These are phyloP conservation scores for Circinella minor DNA, from an alignment of 371 early-diverging fungal species.

Conservation along the genomic window DNA sequence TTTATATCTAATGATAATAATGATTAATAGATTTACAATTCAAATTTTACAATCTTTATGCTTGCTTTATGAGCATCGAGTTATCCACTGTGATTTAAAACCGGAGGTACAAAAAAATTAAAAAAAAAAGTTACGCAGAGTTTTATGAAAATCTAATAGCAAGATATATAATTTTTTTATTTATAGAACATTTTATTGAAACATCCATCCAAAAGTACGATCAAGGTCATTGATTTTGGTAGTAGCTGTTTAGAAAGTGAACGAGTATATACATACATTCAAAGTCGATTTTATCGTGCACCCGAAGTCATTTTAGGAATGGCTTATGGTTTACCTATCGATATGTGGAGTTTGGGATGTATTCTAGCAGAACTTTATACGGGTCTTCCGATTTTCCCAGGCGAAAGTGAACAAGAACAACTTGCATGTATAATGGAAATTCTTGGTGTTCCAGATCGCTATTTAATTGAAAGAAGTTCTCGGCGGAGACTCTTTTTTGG, in stretches of 20 bases:
- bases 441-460: constrained; percentile 75
- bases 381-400: constrained; percentile 94
- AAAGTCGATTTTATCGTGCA: constrained; percentile 94
- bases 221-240: constrained; percentile 96
- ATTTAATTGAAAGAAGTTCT: constrained; percentile 76
- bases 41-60: constrained; percentile 89
- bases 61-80: constrained; percentile 73
- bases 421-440: constrained; percentile 93
- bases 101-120: constrained; percentile 76
- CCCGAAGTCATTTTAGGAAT: constrained; percentile 93
- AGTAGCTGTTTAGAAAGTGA: constrained; percentile 80
- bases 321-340: constrained; percentile 86
- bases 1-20: background rate
- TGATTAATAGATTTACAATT: constrained; percentile 65
- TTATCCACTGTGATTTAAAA: constrained; percentile 99
- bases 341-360: constrained; percentile 99
- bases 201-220: constrained; percentile 54
- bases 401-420: constrained; percentile 96
- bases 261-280: constrained; percentile 91
- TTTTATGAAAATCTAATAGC: background rate
- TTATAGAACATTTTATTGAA: constrained; percentile 68
- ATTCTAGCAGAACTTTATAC: constrained; percentile 93
- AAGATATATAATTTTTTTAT: background rate
- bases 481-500: constrained; percentile 85
- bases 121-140: background rate